phyloP scores from a whole-genome alignment of 495 filamentous ascomycete genomes.

The Penicillium riverlandense region DNA sequence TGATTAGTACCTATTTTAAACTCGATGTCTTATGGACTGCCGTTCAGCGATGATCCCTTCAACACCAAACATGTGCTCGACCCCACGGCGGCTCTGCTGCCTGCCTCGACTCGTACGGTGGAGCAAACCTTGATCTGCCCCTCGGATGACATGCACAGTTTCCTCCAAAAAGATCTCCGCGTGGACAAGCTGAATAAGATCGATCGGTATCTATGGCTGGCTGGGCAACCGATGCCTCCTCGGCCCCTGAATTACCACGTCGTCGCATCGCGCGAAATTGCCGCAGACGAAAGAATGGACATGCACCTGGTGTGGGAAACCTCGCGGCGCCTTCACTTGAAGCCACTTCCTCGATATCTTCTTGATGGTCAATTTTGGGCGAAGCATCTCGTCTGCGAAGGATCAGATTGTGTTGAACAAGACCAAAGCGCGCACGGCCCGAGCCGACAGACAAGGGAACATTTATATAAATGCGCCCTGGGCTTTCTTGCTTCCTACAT shows the following conservation, averaged over 20 bases:
- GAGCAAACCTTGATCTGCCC: too few relatives aligned
- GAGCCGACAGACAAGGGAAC: background rate
- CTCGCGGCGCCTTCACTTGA: slow-evolving; percentile 29
- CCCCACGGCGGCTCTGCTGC: too few relatives aligned
- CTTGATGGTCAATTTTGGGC: slow-evolving; percentile 35
- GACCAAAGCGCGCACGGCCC: background rate
- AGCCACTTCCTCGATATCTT: slow-evolving; percentile 38
- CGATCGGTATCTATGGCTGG: slow-evolving; percentile 39
- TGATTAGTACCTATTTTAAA: too few relatives aligned
- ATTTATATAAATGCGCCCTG: slow-evolving; percentile 16
- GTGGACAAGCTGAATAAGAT: slow-evolving; percentile 19
- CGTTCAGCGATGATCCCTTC: too few relatives aligned
- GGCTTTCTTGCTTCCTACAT: slow-evolving; percentile 40
- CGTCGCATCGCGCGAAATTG: slow-evolving; percentile 10
- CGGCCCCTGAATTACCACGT: slow-evolving; percentile 41
- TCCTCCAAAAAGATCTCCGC: too few relatives aligned
- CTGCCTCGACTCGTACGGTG: too few relatives aligned
- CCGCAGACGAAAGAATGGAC: too few relatives aligned
- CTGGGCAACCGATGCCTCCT: slow-evolving; percentile 38
- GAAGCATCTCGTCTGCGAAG: slow-evolving; percentile 3
- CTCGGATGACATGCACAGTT: too few relatives aligned
- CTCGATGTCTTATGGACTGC: too few relatives aligned
- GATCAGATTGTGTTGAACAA: background rate
- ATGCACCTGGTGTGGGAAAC: slow-evolving; percentile 35
- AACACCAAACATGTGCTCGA: too few relatives aligned